Base-by-base conservation (phyloP, 495 filamentous ascomycete genomes). In the Aspergillus sparsus region DNA sequence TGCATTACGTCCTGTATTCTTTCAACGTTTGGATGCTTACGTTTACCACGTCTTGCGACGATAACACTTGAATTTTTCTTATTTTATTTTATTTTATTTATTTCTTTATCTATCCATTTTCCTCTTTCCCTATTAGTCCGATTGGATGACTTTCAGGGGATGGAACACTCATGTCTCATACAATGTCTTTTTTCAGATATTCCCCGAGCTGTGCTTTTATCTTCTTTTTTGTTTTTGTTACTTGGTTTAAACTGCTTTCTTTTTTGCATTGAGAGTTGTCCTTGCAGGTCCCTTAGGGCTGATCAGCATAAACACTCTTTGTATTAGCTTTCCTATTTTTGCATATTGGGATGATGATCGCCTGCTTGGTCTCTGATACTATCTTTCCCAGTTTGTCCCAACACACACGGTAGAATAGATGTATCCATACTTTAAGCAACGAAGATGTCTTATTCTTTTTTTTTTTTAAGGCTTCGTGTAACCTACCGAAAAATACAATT, bases 201-300 rank as follows among this genome's bases (percentile, higher is more conserved):
- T 66, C 63, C 54, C 49, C 62, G 60, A 62, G 51, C 33, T 72
- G 70, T 72, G 64, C 69, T 73, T 68, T 68, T 69, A 63, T 67
- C 46, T 55, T 37, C 33, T 65, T 54, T 46, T 42, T 58, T 64
- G 35, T 44, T 49, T 57, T 18, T 56, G 60, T 44, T 61, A 33
- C 36, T 59, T 55, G 54, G 64, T 57, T 60, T 66, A 45, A 54
- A 32, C 47, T 49, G 50, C 61, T 50, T 60, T 59, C 54, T 63
- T 61, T 12, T 50, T 52, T 49, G 37, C 57, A 52, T 54, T 15
- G 41, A 55, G 47, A 47, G 15, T 55, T 54, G 51, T 10, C 18
- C 60, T 49, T 45, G 52, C 15, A 47, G 33, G 16, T 55, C 27
- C 33, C 18, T 42, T 35, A 34, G 13, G 34, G n/a, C 33, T 36